phyloP scores from a whole-genome alignment of 2,329 filamentous ascomycete species.

The Cladophialophora yegresii region DNA sequence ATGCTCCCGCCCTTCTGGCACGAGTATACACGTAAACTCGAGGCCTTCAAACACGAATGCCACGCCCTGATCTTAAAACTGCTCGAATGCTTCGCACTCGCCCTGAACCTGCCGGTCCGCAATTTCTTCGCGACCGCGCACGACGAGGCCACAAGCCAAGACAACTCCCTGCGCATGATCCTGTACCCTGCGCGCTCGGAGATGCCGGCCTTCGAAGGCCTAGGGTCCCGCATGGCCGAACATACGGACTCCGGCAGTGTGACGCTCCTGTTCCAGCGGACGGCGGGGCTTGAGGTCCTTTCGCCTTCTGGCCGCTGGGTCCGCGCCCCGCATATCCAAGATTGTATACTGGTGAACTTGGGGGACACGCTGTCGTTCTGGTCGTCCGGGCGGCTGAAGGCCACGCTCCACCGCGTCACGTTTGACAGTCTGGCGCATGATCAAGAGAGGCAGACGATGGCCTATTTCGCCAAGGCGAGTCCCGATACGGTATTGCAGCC shows the following conservation, averaged over 20 bases:
- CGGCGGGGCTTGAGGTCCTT: slow-evolving; percentile 60
- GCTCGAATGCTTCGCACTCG: slow-evolving; percentile 67
- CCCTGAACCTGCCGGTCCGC: slow-evolving; percentile 66
- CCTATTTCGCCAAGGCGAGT: slow-evolving; percentile 34
- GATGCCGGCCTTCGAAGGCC: slow-evolving; percentile 9
- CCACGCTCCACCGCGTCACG: slow-evolving; percentile 77
- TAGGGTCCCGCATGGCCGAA: slow-evolving; percentile 31
- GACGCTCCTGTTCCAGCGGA: slow-evolving; percentile 58
- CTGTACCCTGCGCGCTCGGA: slow-evolving; percentile 64
- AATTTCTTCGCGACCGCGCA: slow-evolving; percentile 72
- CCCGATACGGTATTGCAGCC: slow-evolving; percentile 35
- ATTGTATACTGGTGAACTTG: slow-evolving; percentile 82
- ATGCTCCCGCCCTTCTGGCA: slow-evolving; percentile 35
- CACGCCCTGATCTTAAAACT: slow-evolving; percentile 33
- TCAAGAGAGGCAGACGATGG: slow-evolving; percentile 35
- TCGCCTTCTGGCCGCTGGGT: slow-evolving; percentile 76
- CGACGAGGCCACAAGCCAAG: slow-evolving; percentile 61
- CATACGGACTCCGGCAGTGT: slow-evolving; percentile 66
- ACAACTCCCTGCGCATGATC: slow-evolving; percentile 68
- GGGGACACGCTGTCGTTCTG: slow-evolving; percentile 82
- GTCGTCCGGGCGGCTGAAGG: slow-evolving; percentile 88
- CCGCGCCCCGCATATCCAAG: slow-evolving; percentile 76
- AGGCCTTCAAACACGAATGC: slow-evolving; percentile 35
- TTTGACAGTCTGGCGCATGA: slow-evolving; percentile 32
- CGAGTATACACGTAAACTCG: slow-evolving; percentile 28